Percentiles rank a stretch among this genome's conserved stretches.
These are phyloP conservation scores for Candida pseudoviswanathii DNA, from an alignment of 1,139 yeast species.

Conservation along the genomic window DNA sequence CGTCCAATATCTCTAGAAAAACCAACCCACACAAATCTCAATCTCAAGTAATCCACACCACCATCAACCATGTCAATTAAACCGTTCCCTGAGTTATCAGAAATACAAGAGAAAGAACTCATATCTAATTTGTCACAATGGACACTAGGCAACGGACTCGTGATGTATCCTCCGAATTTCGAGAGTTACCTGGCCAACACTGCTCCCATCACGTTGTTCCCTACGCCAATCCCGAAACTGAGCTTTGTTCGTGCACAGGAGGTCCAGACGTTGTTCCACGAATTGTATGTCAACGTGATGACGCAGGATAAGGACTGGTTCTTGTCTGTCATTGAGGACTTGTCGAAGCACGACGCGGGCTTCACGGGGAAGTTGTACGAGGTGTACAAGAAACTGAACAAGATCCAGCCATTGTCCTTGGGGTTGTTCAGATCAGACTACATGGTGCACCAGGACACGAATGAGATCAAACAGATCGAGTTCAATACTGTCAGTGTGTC, in stretches of 20 bases:
- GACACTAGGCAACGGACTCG: conserved; percentile 76
- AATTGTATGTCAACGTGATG: conserved; percentile 70
- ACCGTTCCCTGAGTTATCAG: conserved; percentile 35
- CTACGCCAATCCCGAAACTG: conserved; percentile 78
- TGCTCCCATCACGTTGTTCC: conserved; percentile 89
- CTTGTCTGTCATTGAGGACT: conserved; percentile 50
- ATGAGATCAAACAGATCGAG: conserved; percentile 83
- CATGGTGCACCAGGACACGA: conserved; percentile 58
- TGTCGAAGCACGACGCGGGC: conserved; percentile 63
- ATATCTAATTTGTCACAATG: conserved; percentile 64
- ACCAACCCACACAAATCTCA: too few species aligned
- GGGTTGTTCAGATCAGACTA: conserved; percentile 93
- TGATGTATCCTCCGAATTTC: conserved; percentile 71
- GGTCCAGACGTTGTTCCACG: conserved; percentile 73
- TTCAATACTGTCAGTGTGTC: conserved; percentile 95
- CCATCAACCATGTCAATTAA: conserved; percentile 18
- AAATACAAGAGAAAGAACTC: conserved; percentile 28
- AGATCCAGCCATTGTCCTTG: conserved; percentile 69
- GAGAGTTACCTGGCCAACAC: conserved; percentile 49
- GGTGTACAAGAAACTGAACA: conserved; percentile 46
- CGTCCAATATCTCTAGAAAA: neutral
- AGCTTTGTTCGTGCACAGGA: conserved; percentile 67
- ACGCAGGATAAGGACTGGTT: conserved; percentile 61
- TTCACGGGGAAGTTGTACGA: conserved; percentile 82
- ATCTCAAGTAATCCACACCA: neutral